These are phyloP conservation scores for Botrytis cinerea DNA, from an alignment of 2,329 filamentous ascomycete species.

Conservation along the genomic window DNA sequence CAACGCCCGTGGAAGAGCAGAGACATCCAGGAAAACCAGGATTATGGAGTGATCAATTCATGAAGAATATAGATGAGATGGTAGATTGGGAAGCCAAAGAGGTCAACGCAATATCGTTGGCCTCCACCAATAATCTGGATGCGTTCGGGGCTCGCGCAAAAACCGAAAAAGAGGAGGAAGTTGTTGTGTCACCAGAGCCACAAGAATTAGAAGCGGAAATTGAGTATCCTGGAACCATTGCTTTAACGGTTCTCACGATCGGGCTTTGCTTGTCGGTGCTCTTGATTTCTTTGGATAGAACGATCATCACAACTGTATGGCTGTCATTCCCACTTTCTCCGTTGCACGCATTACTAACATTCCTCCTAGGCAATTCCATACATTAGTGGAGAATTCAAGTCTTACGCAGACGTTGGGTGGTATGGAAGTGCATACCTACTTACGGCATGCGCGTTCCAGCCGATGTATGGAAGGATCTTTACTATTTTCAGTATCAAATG, in stretches of 20 bases:
- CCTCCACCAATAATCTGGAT: background rate
- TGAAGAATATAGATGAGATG: slow-evolving; percentile 1
- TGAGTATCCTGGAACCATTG: slow-evolving; percentile 31
- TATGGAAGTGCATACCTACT: slow-evolving; percentile 51
- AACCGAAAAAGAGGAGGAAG: background rate
- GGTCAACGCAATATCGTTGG: background rate
- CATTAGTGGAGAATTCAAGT: slow-evolving; percentile 4
- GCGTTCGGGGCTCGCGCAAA: background rate
- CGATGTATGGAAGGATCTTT: slow-evolving; percentile 29
- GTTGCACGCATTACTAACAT: slow-evolving; percentile 45
- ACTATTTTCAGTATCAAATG: slow-evolving; percentile 17
- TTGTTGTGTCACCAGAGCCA: background rate
- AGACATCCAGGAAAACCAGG: slow-evolving; percentile 27
- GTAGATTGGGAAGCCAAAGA: background rate
- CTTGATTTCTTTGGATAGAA: slow-evolving; percentile 41
- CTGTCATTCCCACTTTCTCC: slow-evolving; percentile 42
- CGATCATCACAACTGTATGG: slow-evolving; percentile 45
- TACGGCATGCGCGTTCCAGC: slow-evolving; percentile 54
- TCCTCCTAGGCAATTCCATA: slow-evolving; percentile 46
- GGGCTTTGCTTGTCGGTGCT: slow-evolving; percentile 37
- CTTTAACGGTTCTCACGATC: slow-evolving; percentile 30
- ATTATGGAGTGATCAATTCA: background rate
- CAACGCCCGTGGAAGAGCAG: slow-evolving; percentile 30
- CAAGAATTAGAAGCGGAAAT: background rate
- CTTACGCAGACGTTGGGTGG: slow-evolving; percentile 42